Evolutionary conservation across 2,329 filamentous ascomycete species (phyloP), one percentile per base, ranked within the genome.

Genomic region (Pleurostoma richardsiae): DNA sequence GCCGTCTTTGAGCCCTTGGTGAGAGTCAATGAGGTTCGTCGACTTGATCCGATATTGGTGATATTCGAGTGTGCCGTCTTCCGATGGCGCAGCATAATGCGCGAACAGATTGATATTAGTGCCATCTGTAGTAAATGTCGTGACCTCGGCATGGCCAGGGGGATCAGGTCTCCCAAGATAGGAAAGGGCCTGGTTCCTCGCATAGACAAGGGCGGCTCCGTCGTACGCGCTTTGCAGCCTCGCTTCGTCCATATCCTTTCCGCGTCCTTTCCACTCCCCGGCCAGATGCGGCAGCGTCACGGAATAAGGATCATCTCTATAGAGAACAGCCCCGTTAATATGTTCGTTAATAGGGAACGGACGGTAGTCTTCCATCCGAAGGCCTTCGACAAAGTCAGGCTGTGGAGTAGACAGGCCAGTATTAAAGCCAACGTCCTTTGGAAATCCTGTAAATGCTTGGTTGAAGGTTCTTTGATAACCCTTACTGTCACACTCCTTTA

Each of bases 101-200:
- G 59, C 56, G n/a, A 42, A 63, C 6, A 58, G 39, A 42, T 58
- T 50, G 30, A 63, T 31, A 11, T 30, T 49, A 3, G 41, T 48
- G n/a, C 61, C 61, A 31, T 63, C 45, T 1, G 57, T 59, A 28
- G 53, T 54, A 41, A 62, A 61, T 0, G 59, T 63, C 3, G 52
- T 54, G 45, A 63, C 29, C 5, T 48, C 39, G 5, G 60, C 51
- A 33, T 57, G 49, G 4, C 54, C 54, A 1, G 49, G 30, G 3
- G 49, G 47, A n/a, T 58, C 50, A 0, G 52, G 26, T 19, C 49
- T 45, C 1, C 50, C 53, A 3, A 59, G 28, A 8, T 46, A 53
- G 5, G 30, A 3, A 1, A 64, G 56, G 28, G 60, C 60, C 7
- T 54, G 41, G 27, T 54, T 61, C 19, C 61, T 51, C 5, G 53